Conservation (phyloP, 1,139 yeast genomes). For the Yamadazyma sp. region DNA sequence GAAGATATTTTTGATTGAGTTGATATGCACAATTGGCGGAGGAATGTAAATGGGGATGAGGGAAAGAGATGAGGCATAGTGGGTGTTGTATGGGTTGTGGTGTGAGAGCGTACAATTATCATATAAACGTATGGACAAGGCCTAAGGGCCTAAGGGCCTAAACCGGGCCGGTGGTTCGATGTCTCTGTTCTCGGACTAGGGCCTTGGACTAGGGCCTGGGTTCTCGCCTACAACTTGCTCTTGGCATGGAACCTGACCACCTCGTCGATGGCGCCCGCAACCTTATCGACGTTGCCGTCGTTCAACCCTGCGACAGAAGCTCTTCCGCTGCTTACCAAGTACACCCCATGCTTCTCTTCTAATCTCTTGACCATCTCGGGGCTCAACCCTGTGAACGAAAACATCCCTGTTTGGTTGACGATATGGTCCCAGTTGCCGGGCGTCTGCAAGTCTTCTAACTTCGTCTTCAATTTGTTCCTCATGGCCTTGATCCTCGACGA, state of each 20-base stretch:
- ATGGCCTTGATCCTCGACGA: constrained; percentile 77
- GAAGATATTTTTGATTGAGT: too few species aligned
- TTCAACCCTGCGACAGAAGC: constrained; percentile 94
- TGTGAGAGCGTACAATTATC: too few species aligned
- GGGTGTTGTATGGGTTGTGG: too few species aligned
- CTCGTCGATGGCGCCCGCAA: constrained; percentile 81
- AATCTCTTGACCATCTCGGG: constrained; percentile 79
- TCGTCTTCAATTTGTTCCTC: constrained; percentile 67
- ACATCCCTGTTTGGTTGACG: constrained; percentile 93
- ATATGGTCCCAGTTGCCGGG: constrained; percentile 95
- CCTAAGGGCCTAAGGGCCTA: too few species aligned
- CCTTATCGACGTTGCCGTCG: constrained; percentile 72
- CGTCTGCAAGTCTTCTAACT: constrained; percentile 65
- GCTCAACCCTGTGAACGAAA: constrained; percentile 85
- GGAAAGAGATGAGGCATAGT: too few species aligned
- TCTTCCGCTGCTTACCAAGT: constrained; percentile 81
- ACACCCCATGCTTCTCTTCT: constrained; percentile 76
- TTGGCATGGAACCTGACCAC: constrained; percentile 53
- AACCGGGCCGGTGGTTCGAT: too few species aligned
- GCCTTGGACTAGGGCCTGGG: too few species aligned
- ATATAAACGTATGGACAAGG: too few species aligned
- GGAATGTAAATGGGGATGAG: too few species aligned
- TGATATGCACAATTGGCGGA: too few species aligned
- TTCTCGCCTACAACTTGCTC: constrained; percentile 27
- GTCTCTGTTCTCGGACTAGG: too few species aligned